Evolutionary conservation across 23 red algal species (phyloP).

Genomic region (Gracilaria domingensis): DNA sequence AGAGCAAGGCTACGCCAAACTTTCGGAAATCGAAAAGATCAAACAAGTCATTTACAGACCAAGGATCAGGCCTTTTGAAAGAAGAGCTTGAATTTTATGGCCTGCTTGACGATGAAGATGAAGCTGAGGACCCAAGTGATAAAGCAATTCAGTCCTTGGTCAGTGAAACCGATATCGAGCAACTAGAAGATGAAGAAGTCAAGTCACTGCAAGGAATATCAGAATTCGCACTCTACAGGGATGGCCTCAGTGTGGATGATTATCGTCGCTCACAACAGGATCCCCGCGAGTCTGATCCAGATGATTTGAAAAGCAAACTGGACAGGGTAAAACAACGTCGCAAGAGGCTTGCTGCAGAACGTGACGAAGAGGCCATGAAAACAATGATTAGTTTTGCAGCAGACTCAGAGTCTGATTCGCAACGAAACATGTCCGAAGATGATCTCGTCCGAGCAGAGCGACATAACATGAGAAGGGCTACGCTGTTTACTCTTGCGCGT

Average conservation of each 20-base stretch:
- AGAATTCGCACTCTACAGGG: not conserved
- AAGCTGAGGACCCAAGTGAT: not conserved
- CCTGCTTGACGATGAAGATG: not conserved
- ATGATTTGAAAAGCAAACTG: not conserved
- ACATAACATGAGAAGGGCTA: not conserved
- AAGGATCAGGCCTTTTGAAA: not conserved
- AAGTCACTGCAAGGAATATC: not conserved
- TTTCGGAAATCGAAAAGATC: not conserved
- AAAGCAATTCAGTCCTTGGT: not conserved
- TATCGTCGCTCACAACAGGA: slow-evolving; percentile 20
- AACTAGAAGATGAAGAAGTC: not conserved
- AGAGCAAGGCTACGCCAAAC: not conserved
- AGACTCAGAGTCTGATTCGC: not conserved
- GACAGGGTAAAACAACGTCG: slow-evolving; percentile 26
- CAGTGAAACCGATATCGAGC: not conserved
- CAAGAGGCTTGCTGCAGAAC: slow-evolving; percentile 30
- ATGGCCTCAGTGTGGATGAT: not conserved
- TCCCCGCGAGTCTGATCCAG: slow-evolving; percentile 8
- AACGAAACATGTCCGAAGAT: not conserved
- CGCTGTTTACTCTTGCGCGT: slow-evolving; percentile 17
- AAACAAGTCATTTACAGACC: not conserved
- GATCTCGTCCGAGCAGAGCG: not conserved
- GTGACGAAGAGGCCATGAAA: slow-evolving; percentile 12
- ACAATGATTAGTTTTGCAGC: not conserved
- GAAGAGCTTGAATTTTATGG: not conserved